Conservation (phyloP, 1,284 basidiomycete species). For the Marasmius sp. region DNA sequence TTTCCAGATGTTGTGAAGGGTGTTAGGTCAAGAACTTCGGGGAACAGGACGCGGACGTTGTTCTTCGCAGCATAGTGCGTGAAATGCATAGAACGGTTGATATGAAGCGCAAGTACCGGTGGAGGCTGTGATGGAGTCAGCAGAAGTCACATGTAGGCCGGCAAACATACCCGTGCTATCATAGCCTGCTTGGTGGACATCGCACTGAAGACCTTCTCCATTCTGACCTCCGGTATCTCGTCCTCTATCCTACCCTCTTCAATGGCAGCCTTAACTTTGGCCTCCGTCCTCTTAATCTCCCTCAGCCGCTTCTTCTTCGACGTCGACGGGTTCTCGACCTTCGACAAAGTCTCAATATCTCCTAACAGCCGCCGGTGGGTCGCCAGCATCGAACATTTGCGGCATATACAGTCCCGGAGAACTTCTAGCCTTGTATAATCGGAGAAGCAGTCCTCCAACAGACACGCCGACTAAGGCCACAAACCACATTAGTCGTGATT, state of each 20-base stretch:
- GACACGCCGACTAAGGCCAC: conserved; percentile 48
- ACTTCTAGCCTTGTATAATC: conserved; percentile 84
- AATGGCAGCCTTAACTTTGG: conserved; percentile 61
- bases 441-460: conserved; percentile 70
- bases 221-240: conserved; percentile 70
- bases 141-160: neutral
- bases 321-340: conserved; percentile 42
- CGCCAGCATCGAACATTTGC: conserved; percentile 76
- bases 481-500: conserved; percentile 10
- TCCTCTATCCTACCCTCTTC: conserved; percentile 78
- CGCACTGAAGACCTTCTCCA: conserved; percentile 72
- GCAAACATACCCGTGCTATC: conserved; percentile 70
- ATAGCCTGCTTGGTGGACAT: conserved; percentile 87
- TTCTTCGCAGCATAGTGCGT: conserved; percentile 82
- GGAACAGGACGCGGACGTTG: conserved; percentile 75
- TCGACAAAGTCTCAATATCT: conserved; percentile 58
- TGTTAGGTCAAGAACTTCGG: conserved; percentile 83
- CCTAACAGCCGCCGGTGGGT: conserved; percentile 60
- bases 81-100: conserved; percentile 83
- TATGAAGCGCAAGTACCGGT: conserved; percentile 78
- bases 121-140: conserved; percentile 60
- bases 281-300: conserved; percentile 65
- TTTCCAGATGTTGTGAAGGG: conserved; percentile 78
- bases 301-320: conserved; percentile 74
- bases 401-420: conserved; percentile 81